Evolutionary conservation across 2,329 filamentous ascomycete genomes (phyloP), one percentile per base, ranked within the genome.

Genomic region (Metarhizium robertsii): DNA sequence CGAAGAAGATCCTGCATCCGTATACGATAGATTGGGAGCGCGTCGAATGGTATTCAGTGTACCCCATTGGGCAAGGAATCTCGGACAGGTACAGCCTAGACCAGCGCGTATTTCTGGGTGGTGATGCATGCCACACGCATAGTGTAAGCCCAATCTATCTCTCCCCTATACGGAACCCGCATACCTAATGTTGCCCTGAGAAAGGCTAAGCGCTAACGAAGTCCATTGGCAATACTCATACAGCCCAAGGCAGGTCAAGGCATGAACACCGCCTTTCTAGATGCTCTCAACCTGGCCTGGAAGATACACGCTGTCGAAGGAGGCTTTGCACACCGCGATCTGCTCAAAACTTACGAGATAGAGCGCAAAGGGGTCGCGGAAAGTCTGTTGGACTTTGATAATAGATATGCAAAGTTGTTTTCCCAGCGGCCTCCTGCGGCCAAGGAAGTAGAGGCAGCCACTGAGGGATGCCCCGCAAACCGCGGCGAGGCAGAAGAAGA

Each of bases 241-340:
- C 64, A 84, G 80, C 86, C 86, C 42, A 90, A 89, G 74, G 87
- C 86, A 36, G 87, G 87, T 1, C 87, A 90, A 69, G 87, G 87
- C 34, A 90, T 90, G 87, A 90, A 90, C 65, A 87, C 87, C 0
- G 86, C 86, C 3, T 90, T 90, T 71, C 75, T 88, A 53, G 87
- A 92, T 62, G 90, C 90, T 0, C 82, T 90, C 58, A 97, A 96
- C 69, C 77, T 97, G 45, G 92, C 92, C 7, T 97, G 92, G 92
- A 97, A 97, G 75, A 88, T 96, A 53, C 92, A 96, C 67, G 85
- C 88, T 40, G 92, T 96, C 10, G 91, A 96, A 67, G 79, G 80
- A 30, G 90, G 90, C 13, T 89, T 95, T 61, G 89, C 90, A 1
- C 74, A 84, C 34, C 86, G 88, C 58, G 81, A 82, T 3, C 78